Percentiles rank a stretch among this genome's conserved stretches.
Evolutionary conservation across 495 filamentous ascomycete species (phyloP).

Genomic region (Haplographium delicatum): DNA sequence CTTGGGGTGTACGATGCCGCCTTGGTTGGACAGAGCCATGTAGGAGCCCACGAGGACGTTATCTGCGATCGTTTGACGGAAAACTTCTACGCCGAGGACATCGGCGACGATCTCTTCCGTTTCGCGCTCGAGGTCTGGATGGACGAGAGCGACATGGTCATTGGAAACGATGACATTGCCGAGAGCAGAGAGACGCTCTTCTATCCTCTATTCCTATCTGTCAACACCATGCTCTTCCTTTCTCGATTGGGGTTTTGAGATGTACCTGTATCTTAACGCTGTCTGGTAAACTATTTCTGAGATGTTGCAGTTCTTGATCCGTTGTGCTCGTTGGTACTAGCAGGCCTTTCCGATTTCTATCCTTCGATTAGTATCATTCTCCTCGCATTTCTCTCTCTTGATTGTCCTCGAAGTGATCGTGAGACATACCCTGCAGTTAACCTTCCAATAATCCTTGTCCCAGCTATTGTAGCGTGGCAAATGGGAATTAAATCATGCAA

Average conservation of each 20-base stretch:
- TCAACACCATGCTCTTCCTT: background rate
- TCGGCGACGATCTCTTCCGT: constrained; percentile 96
- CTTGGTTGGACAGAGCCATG: constrained; percentile 93
- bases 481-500: constrained; percentile 96
- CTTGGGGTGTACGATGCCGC: constrained; percentile 95
- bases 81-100: constrained; percentile 94
- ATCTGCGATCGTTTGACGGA: constrained; percentile 94
- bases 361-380: constrained; percentile 28
- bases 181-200: constrained; percentile 91
- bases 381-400: background rate
- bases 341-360: constrained; percentile 86
- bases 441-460: constrained; percentile 90
- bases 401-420: too few species aligned
- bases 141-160: constrained; percentile 92
- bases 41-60: constrained; percentile 95
- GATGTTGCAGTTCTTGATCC: constrained; percentile 95
- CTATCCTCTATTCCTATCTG: constrained; percentile 63
- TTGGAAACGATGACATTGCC: constrained; percentile 97
- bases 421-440: constrained; percentile 82
- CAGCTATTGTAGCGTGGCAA: constrained; percentile 95
- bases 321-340: constrained; percentile 93
- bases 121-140: constrained; percentile 95
- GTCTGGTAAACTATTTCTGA: constrained; percentile 90
- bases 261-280: constrained; percentile 68
- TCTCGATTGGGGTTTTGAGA: background rate